A percentile compares a stretch with the other conserved stretches of the same genome.
phyloP scores from a whole-genome alignment of 768 basidiomycete genomes.

The Boletus fagicola region DNA sequence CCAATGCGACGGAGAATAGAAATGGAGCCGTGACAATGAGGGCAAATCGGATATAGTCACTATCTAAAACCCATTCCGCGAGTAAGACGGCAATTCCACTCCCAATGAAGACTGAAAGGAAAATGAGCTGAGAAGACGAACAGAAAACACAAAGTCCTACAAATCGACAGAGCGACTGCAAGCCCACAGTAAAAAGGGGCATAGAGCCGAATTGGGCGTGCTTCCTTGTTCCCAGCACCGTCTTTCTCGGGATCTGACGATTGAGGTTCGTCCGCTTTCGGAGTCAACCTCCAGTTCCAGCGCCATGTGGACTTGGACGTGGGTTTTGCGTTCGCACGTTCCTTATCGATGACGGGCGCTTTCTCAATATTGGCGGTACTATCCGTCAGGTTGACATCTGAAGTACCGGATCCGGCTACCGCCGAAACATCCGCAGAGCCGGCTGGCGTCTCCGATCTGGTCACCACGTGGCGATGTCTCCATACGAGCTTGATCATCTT shows the following conservation, averaged over 20 bases:
- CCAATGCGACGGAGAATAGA: constrained; percentile 71
- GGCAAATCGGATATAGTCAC: constrained; percentile 57
- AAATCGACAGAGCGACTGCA: constrained; percentile 58
- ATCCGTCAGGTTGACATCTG: constrained; percentile 53
- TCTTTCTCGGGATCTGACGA: constrained; percentile 51
- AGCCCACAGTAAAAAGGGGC: constrained; percentile 74
- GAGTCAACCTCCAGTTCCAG: constrained; percentile 47
- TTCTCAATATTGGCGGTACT: constrained; percentile 31
- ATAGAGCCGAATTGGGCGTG: constrained; percentile 58
- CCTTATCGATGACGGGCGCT: constrained; percentile 23
- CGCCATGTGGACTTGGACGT: constrained; percentile 16
- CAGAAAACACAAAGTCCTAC: constrained; percentile 40
- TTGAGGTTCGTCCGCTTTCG: constrained; percentile 22
- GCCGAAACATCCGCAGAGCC: constrained; percentile 35
- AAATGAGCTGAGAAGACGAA: constrained; percentile 8
- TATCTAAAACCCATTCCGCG: constrained; percentile 69
- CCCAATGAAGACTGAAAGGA: constrained; percentile 60
- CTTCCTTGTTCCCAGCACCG: constrained; percentile 21
- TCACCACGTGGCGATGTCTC: constrained; percentile 41
- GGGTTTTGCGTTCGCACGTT: background rate
- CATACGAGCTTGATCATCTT: constrained; percentile 82
- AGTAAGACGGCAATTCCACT: constrained; percentile 58
- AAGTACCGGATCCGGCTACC: constrained; percentile 47
- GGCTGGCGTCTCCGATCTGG: constrained; percentile 19
- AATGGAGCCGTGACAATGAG: constrained; percentile 66